phyloP scores from a whole-genome alignment of 2,329 filamentous ascomycete species.

The Cladosporium sp. region DNA sequence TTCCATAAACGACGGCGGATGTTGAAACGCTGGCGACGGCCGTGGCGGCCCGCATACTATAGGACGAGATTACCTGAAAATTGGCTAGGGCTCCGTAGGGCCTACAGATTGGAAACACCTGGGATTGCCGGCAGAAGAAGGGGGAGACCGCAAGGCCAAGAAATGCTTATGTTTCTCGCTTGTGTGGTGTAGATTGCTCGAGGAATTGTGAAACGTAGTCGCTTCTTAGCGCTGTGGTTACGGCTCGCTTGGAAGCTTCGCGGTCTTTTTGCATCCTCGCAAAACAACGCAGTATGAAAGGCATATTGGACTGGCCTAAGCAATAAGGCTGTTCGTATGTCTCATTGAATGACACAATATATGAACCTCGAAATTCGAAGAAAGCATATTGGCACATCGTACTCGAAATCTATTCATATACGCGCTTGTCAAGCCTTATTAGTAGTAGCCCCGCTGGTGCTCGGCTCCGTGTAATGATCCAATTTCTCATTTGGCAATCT shows the following conservation, averaged over 20 bases:
- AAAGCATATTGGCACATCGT: too few relatives aligned
- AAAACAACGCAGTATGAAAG: too few relatives aligned
- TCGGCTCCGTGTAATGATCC: neutral
- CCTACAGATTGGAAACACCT: neutral
- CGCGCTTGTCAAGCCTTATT: too few relatives aligned
- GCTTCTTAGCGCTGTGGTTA: neutral
- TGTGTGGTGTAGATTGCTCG: neutral
- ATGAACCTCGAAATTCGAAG: too few relatives aligned
- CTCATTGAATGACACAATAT: too few relatives aligned
- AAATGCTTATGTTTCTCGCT: neutral
- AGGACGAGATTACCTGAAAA: slow-evolving; percentile 6
- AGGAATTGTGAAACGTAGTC: neutral
- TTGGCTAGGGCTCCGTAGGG: slow-evolving; percentile 1
- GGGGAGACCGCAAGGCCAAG: neutral
- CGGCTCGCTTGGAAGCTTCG: neutral
- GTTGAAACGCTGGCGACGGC: slow-evolving; percentile 12
- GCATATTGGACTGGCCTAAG: too few relatives aligned
- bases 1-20: neutral
- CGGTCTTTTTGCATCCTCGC: too few relatives aligned
- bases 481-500: slow-evolving; percentile 7
- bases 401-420: too few relatives aligned
- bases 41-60: slow-evolving; percentile 4
- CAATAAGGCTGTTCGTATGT: too few relatives aligned
- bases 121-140: neutral
- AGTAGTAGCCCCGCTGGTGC: neutral